Conservation (phyloP, 2,329 filamentous ascomycete genomes). For the Colletotrichum camelliae region DNA sequence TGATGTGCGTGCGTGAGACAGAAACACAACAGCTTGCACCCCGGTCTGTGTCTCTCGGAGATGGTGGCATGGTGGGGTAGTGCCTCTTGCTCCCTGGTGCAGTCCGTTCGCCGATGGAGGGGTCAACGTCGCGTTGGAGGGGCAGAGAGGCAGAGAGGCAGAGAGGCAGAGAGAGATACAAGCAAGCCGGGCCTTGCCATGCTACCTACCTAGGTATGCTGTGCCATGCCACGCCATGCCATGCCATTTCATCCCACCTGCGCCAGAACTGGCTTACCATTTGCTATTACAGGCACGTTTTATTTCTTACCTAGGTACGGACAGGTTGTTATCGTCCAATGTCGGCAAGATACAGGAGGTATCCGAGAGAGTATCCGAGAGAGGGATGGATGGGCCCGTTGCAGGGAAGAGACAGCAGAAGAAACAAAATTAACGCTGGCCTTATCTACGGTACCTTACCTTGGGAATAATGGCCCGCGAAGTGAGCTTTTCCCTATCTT, state of each 20-base stretch:
- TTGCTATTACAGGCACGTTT: slow-evolving; percentile 25
- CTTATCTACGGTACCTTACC: neutral
- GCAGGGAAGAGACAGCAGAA: neutral
- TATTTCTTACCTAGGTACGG: neutral
- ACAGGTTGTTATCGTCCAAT: neutral
- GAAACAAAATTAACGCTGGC: neutral
- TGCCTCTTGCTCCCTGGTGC: slow-evolving; percentile 14
- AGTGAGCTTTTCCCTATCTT: neutral
- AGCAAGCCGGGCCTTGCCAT: neutral
- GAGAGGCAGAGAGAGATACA: neutral
- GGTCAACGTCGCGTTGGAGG: slow-evolving; percentile 14
- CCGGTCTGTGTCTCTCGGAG: slow-evolving; percentile 7
- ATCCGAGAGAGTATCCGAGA: neutral
- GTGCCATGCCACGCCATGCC: neutral
- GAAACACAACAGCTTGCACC: neutral
- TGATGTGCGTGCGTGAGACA: slow-evolving; percentile 9
- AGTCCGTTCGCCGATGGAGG: slow-evolving; percentile 2
- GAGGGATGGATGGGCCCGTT: neutral
- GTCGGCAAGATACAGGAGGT: neutral
- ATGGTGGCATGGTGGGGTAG: slow-evolving; percentile 25
- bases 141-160: slow-evolving; percentile 5
- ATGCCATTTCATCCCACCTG: slow-evolving; percentile 27
- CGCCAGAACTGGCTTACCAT: slow-evolving; percentile 28
- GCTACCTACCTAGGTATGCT: slow-evolving; percentile 22
- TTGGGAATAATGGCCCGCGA: neutral